Evolutionary conservation across 176 grass and related monocot genomes (phyloP), one percentile per base, ranked within the genome.

Genomic region (Triticum turgidum): DNA sequence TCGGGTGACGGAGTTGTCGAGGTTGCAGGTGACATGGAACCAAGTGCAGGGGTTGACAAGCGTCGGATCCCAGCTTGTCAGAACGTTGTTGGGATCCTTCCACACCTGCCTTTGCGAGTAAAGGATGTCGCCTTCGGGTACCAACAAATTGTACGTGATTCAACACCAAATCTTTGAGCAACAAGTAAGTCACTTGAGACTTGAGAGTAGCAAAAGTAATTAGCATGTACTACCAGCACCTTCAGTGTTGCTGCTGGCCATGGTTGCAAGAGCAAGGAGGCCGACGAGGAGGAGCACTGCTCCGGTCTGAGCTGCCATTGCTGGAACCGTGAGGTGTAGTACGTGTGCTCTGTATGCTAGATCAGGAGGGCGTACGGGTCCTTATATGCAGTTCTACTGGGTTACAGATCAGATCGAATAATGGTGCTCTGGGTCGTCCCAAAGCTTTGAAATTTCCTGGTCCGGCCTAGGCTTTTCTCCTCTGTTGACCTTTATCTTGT

Each of bases 11-110:
- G 52, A 56, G 52, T 56, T 56, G 1, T 20, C 49, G 52, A 20
- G 15, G 52, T 56, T 56, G 52, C 52, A 56, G 52, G 52, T 80
- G 25, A 44, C n/a, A 65, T 92, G 87, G 4, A 87, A 78, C 84
- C 84, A 92, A 5, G 69, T 87, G 64, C 91, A 92, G 7, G 91
- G 91, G 38, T 92, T 85, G 8, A 59, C 74, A 42, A 92, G 82
- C 15, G 84, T 89, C 2, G 84, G 67, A 84, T 92, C 77, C 91
- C 87, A 92, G 69, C 76, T 92, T 65, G 65, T 0, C 41, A 89
- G 32, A 33, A 85, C 81, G 49, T 82, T 78, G 54, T 87, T 80
- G 13, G 69, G 63, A 76, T 92, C 91, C 30, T 45, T n/a, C 85
- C 63, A 89, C 3, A 1, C 78, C 9, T 7, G 0, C 81, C 77